phyloP scores from a whole-genome alignment of 305 asterid species.

The Caryopteris hybrid region DNA sequence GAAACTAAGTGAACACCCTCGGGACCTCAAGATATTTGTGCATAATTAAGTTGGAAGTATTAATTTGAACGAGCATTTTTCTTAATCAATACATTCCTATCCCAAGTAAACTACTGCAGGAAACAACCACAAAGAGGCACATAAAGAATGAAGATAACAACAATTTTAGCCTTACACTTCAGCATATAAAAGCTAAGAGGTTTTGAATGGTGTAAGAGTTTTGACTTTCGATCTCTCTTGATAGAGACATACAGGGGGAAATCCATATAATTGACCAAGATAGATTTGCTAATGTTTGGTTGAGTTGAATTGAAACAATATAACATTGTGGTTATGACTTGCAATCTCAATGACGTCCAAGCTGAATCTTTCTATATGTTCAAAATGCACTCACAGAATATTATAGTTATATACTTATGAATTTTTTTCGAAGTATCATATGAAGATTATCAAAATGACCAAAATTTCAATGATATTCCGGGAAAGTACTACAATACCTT shows the following conservation, averaged over 20 bases:
- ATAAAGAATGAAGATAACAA: not conserved
- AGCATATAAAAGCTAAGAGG: not conserved
- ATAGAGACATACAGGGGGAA: not conserved
- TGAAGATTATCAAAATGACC: slow-evolving; percentile 9
- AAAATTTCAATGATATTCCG: not conserved
- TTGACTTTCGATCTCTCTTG: not conserved
- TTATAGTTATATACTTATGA: not conserved
- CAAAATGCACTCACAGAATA: not conserved
- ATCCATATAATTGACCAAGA: not conserved
- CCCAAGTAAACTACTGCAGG: not conserved
- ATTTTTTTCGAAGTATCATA: not conserved
- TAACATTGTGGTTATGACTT: not conserved
- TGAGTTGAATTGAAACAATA: not conserved
- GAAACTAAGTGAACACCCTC: not conserved
- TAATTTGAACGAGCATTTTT: not conserved
- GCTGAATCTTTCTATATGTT: not conserved
- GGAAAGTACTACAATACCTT: slow-evolving; percentile 43
- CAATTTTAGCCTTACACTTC: not conserved
- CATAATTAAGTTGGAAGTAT: not conserved
- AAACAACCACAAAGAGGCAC: not conserved
- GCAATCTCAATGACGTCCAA: not conserved
- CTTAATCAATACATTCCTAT: not conserved
- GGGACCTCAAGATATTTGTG: not conserved
- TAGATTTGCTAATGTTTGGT: not conserved
- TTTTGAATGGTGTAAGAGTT: not conserved